Conservation (phyloP, 169 alveolate genomes). For the Plasmodium reichenowi region DNA sequence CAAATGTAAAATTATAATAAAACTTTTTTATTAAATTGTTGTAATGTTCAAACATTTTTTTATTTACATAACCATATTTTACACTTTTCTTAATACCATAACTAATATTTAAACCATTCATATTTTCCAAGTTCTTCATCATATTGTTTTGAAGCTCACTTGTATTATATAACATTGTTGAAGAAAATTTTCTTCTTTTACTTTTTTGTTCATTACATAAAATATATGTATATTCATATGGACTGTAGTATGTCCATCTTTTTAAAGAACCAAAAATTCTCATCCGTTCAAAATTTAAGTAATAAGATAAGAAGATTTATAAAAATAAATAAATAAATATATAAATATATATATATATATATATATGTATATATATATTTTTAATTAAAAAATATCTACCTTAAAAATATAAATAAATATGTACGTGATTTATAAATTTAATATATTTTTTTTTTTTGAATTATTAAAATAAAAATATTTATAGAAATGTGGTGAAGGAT, state of each 20-base stretch:
- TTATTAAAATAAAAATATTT: too few relatives aligned
- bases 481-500: too few relatives aligned
- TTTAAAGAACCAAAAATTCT: too few relatives aligned
- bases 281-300: too few relatives aligned
- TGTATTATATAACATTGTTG: slow-evolving; percentile 3
- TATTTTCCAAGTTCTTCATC: slow-evolving; percentile 4
- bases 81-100: slow-evolving; percentile 70
- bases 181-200: background rate
- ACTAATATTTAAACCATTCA: slow-evolving; percentile 35
- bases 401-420: too few relatives aligned
- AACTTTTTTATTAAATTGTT: slow-evolving; percentile 23
- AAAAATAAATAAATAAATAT: slow-evolving; percentile 4
- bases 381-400: background rate
- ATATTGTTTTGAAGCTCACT: slow-evolving; percentile 11
- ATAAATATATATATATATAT: background rate
- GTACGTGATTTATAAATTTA: too few relatives aligned
- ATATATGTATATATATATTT: background rate
- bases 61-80: slow-evolving; percentile 63
- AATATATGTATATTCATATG: too few relatives aligned
- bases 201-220: too few relatives aligned
- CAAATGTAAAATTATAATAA: slow-evolving; percentile 10
- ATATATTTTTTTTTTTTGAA: too few relatives aligned
- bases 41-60: slow-evolving; percentile 55
- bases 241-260: too few relatives aligned
- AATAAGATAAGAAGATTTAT: background rate